phyloP scores from a whole-genome alignment of 2,329 filamentous ascomycete genomes.

The Exserohilum turcica region DNA sequence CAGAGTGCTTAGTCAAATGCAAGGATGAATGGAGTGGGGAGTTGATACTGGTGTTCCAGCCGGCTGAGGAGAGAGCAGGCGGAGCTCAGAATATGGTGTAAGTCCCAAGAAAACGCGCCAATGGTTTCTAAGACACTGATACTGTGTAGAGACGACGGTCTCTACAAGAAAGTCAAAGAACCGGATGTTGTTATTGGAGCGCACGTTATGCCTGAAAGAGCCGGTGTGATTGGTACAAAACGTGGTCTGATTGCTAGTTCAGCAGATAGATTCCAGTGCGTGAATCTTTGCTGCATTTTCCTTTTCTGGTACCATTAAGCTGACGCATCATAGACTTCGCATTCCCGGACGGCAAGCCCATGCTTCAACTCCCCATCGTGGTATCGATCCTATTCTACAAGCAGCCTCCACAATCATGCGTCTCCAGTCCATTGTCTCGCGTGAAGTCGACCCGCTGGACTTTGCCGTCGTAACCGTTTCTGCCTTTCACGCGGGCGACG shows the following conservation, averaged over 20 bases:
- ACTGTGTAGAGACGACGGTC: slow-evolving; percentile 53
- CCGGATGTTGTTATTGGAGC: slow-evolving; percentile 63
- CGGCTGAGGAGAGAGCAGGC: slow-evolving; percentile 66
- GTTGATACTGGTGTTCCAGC: slow-evolving; percentile 68
- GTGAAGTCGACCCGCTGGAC: slow-evolving; percentile 61
- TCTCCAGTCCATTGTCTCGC: slow-evolving; percentile 63
- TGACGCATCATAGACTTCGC: slow-evolving; percentile 53
- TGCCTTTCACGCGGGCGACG: slow-evolving; percentile 62
- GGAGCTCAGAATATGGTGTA: slow-evolving; percentile 67
- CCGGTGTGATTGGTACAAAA: slow-evolving; percentile 50
- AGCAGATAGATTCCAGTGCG: slow-evolving; percentile 48
- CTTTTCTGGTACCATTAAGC: not conserved
- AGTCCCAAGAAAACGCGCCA: not conserved
- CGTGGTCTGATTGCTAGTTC: slow-evolving; percentile 50
- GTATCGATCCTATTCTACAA: slow-evolving; percentile 64
- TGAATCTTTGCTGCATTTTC: not conserved
- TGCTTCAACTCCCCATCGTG: slow-evolving; percentile 61
- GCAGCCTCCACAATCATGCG: slow-evolving; percentile 61
- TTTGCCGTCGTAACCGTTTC: slow-evolving; percentile 64
- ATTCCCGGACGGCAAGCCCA: slow-evolving; percentile 65
- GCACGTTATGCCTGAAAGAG: slow-evolving; percentile 59
- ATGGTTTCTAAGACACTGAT: not conserved
- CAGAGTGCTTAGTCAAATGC: slow-evolving; percentile 55
- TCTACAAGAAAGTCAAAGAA: slow-evolving; percentile 60
- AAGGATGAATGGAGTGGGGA: slow-evolving; percentile 65